Conservation (phyloP, 768 basidiomycete species). For the Podaxis pistillaris region DNA sequence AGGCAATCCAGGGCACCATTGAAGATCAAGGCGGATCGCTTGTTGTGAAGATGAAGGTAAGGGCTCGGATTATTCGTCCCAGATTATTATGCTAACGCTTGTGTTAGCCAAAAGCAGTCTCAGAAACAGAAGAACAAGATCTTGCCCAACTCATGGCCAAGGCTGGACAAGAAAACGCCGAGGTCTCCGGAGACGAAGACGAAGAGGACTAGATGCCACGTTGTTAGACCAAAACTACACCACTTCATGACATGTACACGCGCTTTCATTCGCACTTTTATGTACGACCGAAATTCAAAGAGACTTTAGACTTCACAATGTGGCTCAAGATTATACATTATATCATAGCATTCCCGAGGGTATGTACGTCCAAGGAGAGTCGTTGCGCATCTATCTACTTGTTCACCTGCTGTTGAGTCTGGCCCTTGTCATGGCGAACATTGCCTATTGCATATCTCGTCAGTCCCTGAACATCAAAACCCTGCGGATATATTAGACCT, state of each 20-base stretch:
- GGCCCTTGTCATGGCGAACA: slow-evolving; percentile 23
- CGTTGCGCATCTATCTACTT: slow-evolving; percentile 18
- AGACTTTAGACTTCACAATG: too few relatives aligned
- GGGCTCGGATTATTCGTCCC: slow-evolving; percentile 9
- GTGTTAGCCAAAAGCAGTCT: slow-evolving; percentile 90
- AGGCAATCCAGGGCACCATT: slow-evolving; percentile 83
- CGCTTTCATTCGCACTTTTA: too few relatives aligned
- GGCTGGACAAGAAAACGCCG: slow-evolving; percentile 90
- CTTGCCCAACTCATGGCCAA: slow-evolving; percentile 96
- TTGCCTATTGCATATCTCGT: slow-evolving; percentile 10
- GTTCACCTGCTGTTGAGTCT: slow-evolving; percentile 51
- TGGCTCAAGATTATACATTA: background rate
- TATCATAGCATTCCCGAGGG: background rate
- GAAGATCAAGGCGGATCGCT: slow-evolving; percentile 82
- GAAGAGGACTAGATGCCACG: slow-evolving; percentile 49
- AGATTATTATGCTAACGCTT: background rate
- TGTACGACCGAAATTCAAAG: too few relatives aligned
- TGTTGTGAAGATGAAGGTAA: slow-evolving; percentile 94
- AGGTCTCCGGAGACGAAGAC: slow-evolving; percentile 93
- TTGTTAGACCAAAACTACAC: background rate
- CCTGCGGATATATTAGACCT: slow-evolving; percentile 7
- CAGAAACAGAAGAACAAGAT: slow-evolving; percentile 96
- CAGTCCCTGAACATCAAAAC: background rate
- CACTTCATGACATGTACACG: background rate
- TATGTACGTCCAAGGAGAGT: background rate